Base-by-base conservation (phyloP, 2,329 filamentous ascomycete genomes). In the Sclerotinia subarctica region DNA sequence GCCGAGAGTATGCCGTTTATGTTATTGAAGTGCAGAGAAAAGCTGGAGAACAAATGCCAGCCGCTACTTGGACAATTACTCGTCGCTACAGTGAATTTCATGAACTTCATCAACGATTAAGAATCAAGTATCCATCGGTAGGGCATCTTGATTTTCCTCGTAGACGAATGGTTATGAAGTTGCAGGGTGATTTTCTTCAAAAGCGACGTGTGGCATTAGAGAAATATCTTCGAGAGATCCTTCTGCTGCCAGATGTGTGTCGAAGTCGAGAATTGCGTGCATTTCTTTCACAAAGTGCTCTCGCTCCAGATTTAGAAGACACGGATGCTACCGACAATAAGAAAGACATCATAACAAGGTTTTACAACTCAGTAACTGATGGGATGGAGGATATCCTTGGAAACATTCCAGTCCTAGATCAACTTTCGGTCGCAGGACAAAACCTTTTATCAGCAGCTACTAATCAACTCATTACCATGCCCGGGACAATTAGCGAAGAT, bases 351-450 rank as follows among this genome's bases (percentile, higher is more conserved):
- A 95, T 99, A 71, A 93, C 92, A 0, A 89, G 95, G 5, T 88
- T 99, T 59, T 99, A 98, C 80, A 96, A 96, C 77, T 98, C 94
- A 0, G 94, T 99, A 29, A 92, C 94, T 0, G 95, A 99, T 76
- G 95, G 96, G 46, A 96, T 99, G 90, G 95, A 99, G 77, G 95
- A 99, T 74, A 96, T 99, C 66, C 82, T 99, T 4, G 95, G 95
- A 67, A 98, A 97, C 76, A 94, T 98, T 54, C 93, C 95, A 1
- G 94, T 97, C 0, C 85, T 99, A 42, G 95, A 99, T 74, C 95
- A 98, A 77, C 86, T 99, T 8, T 97, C 94, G 0, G 86, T 93
- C 1, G 94, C 95, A 8, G 94, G 94, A 0, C 94, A 98, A 77
- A 97, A 94, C 75, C 85, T 98, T 62, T 90, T 95, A 68, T 90